Evolutionary conservation across 139 green algal genomes (phyloP).

Genomic region (Limnomonas spitsbergensis): DNA sequence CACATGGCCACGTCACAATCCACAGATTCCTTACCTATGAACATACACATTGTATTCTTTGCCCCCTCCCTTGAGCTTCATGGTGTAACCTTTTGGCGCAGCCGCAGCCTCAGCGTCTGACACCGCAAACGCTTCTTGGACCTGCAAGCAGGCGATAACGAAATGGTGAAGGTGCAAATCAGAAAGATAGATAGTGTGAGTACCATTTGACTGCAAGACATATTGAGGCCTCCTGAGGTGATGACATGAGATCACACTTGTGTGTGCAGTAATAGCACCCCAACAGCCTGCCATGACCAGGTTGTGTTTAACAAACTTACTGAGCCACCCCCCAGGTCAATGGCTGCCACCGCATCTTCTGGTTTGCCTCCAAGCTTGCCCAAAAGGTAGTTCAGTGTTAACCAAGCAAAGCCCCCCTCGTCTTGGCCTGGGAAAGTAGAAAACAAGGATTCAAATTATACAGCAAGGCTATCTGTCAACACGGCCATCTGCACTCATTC

Average conservation of each 20-base stretch:
- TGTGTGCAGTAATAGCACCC: too few relatives aligned
- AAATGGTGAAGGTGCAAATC: too few relatives aligned
- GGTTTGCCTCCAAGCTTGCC: constrained; percentile 64
- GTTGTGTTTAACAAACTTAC: constrained; percentile 48
- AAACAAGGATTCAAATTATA: not conserved
- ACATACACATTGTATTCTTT: constrained; percentile 89
- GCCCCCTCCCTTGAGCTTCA: constrained; percentile 59
- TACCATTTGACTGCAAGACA: too few relatives aligned
- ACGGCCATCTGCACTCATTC: too few relatives aligned
- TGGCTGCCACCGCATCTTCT: constrained; percentile 76
- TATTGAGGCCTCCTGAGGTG: too few relatives aligned
- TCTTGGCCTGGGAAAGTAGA: constrained; percentile 55
- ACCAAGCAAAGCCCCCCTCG: constrained; percentile 95
- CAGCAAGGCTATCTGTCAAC: not conserved
- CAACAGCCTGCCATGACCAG: too few relatives aligned
- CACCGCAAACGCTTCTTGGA: constrained; percentile 15
- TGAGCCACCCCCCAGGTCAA: constrained; percentile 90
- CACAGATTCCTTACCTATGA: constrained; percentile 75
- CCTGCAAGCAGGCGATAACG: constrained; percentile 89
- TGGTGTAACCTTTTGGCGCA: constrained; percentile 69
- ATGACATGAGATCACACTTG: too few relatives aligned
- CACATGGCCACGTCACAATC: too few relatives aligned
- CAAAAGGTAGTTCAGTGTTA: constrained; percentile 98
- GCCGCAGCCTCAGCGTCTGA: constrained; percentile 41
- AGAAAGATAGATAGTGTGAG: too few relatives aligned